Evolutionary conservation across 768 basidiomycete species (phyloP), one percentile per base, ranked within the genome.

Genomic region (Phylloporus scabripes): DNA sequence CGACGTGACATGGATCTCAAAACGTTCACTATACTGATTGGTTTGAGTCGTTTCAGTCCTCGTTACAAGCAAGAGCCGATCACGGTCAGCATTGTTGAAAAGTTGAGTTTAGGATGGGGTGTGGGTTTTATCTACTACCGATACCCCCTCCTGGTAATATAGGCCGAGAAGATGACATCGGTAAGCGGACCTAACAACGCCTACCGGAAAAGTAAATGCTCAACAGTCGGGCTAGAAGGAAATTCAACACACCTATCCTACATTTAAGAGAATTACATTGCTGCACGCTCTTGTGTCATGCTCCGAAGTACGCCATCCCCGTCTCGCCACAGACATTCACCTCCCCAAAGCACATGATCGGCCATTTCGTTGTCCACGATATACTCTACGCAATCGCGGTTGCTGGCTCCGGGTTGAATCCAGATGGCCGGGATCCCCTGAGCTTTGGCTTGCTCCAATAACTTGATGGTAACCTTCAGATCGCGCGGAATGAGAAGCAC

Each of bases 321-420:
- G 50, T 84, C 76, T 15, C 83, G 80, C 44, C 94, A 76, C 33
- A 94, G 75, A 62, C 92, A 95, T 9, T 87, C 83, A 9, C 92
- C 92, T 23, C 87, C 85, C 62, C 79, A 81, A 43, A 94, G 77
- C n/a, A 88, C 86, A 50, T 75, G 75, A 60, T 82, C 81, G 29
- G 72, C 68, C 55, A 92, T 66, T 4, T 73, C 77, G 44, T 84
- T 81, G 50, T 81, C 77, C 34, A 78, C 74, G 62, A 93, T 81
- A 58, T 78, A 93, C 14, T 72, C 59, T 14, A 73, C 66, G 41
- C 92, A 88, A 3, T 68, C 67, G 14, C 72, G 75, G 58, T 90
- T 83, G 55, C 85, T 82, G 7, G 91, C 88, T 18, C 91, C 91
- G 7, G 92, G 92, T 64, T 95, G 92, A 26, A 94, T 77, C 92